These are phyloP conservation scores for Kwoniella sp. DNA, from an alignment of 768 basidiomycete species.

Conservation along the genomic window DNA sequence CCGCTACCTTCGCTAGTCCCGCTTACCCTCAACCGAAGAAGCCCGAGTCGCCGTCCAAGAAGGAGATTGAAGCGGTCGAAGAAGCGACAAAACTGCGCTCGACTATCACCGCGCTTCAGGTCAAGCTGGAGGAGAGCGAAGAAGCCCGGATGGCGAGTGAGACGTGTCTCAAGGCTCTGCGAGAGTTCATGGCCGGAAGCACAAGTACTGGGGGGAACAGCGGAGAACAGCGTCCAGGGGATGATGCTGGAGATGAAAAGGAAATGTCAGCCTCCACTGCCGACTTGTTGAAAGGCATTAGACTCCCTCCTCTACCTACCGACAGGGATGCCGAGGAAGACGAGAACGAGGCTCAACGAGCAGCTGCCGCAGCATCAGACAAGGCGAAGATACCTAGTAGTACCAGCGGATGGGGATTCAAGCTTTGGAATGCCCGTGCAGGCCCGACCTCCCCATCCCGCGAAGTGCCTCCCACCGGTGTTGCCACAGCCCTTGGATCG, in stretches of 20 bases:
- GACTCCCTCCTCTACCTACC: constrained; percentile 57
- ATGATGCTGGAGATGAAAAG: neutral
- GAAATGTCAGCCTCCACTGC: constrained; percentile 30
- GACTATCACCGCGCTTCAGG: constrained; percentile 65
- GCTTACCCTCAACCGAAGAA: constrained; percentile 4
- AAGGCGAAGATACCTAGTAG: constrained; percentile 28
- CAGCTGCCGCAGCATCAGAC: constrained; percentile 4
- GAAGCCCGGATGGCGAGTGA: constrained; percentile 89
- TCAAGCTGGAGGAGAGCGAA: constrained; percentile 72
- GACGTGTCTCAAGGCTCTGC: constrained; percentile 75
- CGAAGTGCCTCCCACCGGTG: constrained; percentile 1
- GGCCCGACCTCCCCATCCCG: constrained; percentile 4
- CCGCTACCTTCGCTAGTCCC: constrained; percentile 2
- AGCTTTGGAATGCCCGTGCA: constrained; percentile 26
- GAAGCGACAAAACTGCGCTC: constrained; percentile 58
- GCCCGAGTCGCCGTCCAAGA: constrained; percentile 13
- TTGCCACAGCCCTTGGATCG: constrained; percentile 1
- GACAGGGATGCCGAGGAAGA: constrained; percentile 50
- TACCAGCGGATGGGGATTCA: constrained; percentile 37
- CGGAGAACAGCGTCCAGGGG: neutral
- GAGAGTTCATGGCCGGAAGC: constrained; percentile 62
- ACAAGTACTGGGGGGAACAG: constrained; percentile 8
- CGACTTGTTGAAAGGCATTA: constrained; percentile 39
- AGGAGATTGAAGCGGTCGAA: constrained; percentile 20
- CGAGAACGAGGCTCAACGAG: constrained; percentile 4